Evolutionary conservation across 2,329 filamentous ascomycete species (phyloP).

Genomic region (Neonectria neomacrospora): DNA sequence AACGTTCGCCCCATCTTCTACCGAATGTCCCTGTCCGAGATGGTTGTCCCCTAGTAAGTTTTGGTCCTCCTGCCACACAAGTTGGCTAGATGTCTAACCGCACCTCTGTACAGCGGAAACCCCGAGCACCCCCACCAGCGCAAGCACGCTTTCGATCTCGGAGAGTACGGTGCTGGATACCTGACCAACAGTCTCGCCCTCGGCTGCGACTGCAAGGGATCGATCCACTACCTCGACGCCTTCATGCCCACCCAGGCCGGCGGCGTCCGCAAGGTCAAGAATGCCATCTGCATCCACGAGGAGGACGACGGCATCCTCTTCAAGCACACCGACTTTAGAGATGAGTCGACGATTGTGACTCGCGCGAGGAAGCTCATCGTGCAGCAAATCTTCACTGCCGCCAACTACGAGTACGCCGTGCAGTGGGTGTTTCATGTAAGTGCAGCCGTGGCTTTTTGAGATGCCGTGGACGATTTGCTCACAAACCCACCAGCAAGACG

Average conservation of each 20-base stretch:
- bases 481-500: constrained; percentile 69
- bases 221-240: constrained; percentile 91
- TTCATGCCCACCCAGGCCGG: constrained; percentile 84
- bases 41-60: constrained; percentile 84
- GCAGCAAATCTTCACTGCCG: constrained; percentile 93
- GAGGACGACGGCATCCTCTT: constrained; percentile 92
- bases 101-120: constrained; percentile 65
- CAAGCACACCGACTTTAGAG: constrained; percentile 94
- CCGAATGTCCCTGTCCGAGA: constrained; percentile 88
- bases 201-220: constrained; percentile 88
- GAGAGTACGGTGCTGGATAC: constrained; percentile 84
- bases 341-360: constrained; percentile 87
- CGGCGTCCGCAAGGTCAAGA: constrained; percentile 84
- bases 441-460: neutral
- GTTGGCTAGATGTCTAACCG: constrained; percentile 12
- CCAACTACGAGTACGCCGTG: constrained; percentile 89
- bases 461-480: neutral
- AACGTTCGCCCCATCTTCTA: constrained; percentile 84
- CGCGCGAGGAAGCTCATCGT: constrained; percentile 87
- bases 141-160: constrained; percentile 84
- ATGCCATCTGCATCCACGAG: constrained; percentile 95
- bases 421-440: constrained; percentile 76
- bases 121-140: constrained; percentile 83
- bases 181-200: constrained; percentile 83
- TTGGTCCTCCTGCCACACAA: neutral